These are phyloP conservation scores for Picocystis salinarum DNA, from an alignment of 139 green algal species.

Conservation along the genomic window DNA sequence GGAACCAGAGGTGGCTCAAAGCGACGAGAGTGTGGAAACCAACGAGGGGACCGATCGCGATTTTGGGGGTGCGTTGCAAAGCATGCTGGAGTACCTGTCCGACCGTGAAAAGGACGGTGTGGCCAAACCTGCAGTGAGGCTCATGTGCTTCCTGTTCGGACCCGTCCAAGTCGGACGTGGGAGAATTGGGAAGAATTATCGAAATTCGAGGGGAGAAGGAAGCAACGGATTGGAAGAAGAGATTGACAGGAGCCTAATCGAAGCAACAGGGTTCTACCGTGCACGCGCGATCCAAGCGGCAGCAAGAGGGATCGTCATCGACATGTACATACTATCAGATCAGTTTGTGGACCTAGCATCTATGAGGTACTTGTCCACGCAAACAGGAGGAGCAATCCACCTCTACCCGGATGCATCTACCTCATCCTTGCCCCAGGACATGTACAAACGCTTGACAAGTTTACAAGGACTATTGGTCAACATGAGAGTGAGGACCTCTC, in stretches of 20 bases:
- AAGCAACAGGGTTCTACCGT: constrained; percentile 39
- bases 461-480: constrained; percentile 31
- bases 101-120: not conserved
- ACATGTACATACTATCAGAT: constrained; percentile 46
- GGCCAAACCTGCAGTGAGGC: constrained; percentile 8
- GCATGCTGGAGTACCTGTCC: constrained; percentile 49
- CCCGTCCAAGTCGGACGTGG: constrained; percentile 37
- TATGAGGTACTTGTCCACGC: constrained; percentile 27
- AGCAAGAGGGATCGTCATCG: constrained; percentile 45
- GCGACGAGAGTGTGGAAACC: too few species aligned
- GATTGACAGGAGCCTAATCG: constrained; percentile 1
- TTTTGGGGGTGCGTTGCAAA: constrained; percentile 47
- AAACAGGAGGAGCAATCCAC: constrained; percentile 47
- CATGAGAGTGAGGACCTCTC: constrained; percentile 49
- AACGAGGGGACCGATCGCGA: constrained; percentile 4
- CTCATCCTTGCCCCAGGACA: constrained; percentile 34
- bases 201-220: too few species aligned
- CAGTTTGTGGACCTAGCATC: constrained; percentile 17
- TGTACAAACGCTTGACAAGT: constrained; percentile 50
- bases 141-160: constrained; percentile 44
- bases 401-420: constrained; percentile 34
- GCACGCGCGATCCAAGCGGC: constrained; percentile 44
- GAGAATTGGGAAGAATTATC: constrained; percentile 25
- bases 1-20: too few species aligned
- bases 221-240: constrained; percentile 7